A percentile compares a stretch with the other conserved stretches of the same genome.
Conservation (phyloP, 768 basidiomycete genomes). For the Tricholoma matsutake region DNA sequence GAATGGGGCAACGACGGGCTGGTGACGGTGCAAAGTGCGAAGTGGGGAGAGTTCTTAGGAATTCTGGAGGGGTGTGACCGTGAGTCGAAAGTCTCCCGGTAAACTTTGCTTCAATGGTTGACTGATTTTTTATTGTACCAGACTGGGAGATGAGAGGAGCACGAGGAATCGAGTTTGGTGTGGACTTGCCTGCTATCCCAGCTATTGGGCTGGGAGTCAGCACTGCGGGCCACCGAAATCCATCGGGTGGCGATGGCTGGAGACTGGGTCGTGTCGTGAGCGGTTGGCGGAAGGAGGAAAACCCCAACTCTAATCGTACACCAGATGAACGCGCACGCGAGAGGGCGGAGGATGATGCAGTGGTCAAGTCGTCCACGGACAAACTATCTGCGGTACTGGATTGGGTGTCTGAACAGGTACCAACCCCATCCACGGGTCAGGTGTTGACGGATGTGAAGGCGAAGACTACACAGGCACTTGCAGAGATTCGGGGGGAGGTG, state of each 20-base stretch:
- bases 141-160: conserved; percentile 95
- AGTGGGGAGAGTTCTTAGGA: conserved; percentile 96
- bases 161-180: conserved; percentile 66
- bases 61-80: conserved; percentile 86
- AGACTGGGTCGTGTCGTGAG: conserved; percentile 55
- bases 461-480: background rate
- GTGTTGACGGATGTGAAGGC: conserved; percentile 9
- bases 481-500: conserved; percentile 22
- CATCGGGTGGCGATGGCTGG: conserved; percentile 36
- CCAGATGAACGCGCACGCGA: conserved; percentile 18
- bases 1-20: conserved; percentile 90
- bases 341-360: conserved; percentile 38
- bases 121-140: conserved; percentile 14
- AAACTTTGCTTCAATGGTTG: background rate
- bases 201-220: conserved; percentile 37
- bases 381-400: conserved; percentile 73
- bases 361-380: conserved; percentile 66
- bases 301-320: conserved; percentile 11
- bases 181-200: conserved; percentile 54
- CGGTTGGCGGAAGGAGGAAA: conserved; percentile 59
- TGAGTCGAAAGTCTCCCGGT: conserved; percentile 22
- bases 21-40: conserved; percentile 87
- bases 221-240: conserved; percentile 8
- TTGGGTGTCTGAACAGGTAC: conserved; percentile 75
- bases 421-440: conserved; percentile 26